phyloP scores from a whole-genome alignment of 768 basidiomycete genomes.

The Leccinum rimulosum region DNA sequence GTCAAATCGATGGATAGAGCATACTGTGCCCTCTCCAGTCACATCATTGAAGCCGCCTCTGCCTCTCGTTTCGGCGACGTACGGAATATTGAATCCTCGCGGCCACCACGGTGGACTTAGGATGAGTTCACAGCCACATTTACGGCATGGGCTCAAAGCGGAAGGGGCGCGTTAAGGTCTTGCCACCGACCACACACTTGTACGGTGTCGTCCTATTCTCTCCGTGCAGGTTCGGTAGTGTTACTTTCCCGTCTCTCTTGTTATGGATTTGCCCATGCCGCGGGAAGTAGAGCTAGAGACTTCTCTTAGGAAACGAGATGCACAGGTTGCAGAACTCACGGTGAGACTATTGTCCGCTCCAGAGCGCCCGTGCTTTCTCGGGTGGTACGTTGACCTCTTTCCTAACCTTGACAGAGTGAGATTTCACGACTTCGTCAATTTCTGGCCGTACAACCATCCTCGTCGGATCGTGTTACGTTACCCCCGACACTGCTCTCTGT shows the following conservation, averaged over 20 bases:
- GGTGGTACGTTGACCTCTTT: constrained; percentile 19
- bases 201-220: constrained; percentile 17
- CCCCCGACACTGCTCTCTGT: constrained; percentile 70
- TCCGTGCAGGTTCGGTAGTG: constrained; percentile 13
- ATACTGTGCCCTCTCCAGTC: background rate
- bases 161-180: constrained; percentile 28
- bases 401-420: constrained; percentile 55
- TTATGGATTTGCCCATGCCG: constrained; percentile 69
- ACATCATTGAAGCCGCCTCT: background rate
- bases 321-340: constrained; percentile 66
- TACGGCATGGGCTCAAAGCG: constrained; percentile 28
- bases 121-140: constrained; percentile 31
- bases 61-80: background rate
- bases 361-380: constrained; percentile 21
- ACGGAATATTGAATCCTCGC: background rate
- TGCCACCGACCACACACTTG: constrained; percentile 30
- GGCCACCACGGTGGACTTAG: background rate
- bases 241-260: constrained; percentile 12
- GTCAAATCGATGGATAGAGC: background rate
- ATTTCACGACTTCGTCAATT: constrained; percentile 65
- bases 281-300: constrained; percentile 83
- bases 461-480: constrained; percentile 62
- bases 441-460: constrained; percentile 58
- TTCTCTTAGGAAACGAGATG: constrained; percentile 71
- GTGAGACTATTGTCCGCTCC: constrained; percentile 43